Conservation (phyloP, 495 filamentous ascomycete species). For the Hypoxylon fuscum region DNA sequence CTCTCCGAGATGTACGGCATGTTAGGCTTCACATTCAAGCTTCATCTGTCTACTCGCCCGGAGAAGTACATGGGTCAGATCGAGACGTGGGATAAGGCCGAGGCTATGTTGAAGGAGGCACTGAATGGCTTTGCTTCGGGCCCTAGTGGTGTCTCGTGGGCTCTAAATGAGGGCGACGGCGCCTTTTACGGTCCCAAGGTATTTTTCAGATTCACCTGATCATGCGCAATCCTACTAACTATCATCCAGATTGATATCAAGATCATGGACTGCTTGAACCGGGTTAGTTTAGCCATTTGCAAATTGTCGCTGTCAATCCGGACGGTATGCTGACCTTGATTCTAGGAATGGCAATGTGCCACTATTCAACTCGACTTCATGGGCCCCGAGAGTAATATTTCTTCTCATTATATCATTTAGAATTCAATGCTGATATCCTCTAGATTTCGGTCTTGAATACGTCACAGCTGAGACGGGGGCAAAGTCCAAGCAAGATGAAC, state of each 20-base stretch:
- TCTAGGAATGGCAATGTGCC: conserved; percentile 84
- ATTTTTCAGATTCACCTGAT: background rate
- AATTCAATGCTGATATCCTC: background rate
- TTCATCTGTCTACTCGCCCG: conserved; percentile 93
- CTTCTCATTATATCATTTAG: background rate
- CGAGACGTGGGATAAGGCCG: conserved; percentile 89
- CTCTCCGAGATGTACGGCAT: conserved; percentile 83
- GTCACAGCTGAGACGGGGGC: conserved; percentile 63
- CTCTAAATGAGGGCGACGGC: conserved; percentile 90
- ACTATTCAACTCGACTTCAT: conserved; percentile 99
- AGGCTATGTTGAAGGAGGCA: conserved; percentile 77
- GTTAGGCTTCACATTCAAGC: conserved; percentile 93
- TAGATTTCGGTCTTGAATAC: conserved; percentile 79
- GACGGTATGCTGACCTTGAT: background rate
- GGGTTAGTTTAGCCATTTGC: conserved; percentile 44
- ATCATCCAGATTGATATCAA: conserved; percentile 81
- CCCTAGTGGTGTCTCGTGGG: conserved; percentile 75
- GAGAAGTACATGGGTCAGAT: conserved; percentile 89
- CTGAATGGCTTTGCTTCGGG: conserved; percentile 76
- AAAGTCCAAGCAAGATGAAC: conserved; percentile 46
- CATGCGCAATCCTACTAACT: conserved; percentile 1
- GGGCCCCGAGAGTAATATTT: conserved; percentile 35
- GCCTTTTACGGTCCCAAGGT: conserved; percentile 91
- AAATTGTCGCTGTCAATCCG: background rate
- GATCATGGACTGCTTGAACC: conserved; percentile 74